These are phyloP conservation scores for Chlamydomonas reinhardtii DNA, from an alignment of 163 green algal species.

Conservation along the genomic window DNA sequence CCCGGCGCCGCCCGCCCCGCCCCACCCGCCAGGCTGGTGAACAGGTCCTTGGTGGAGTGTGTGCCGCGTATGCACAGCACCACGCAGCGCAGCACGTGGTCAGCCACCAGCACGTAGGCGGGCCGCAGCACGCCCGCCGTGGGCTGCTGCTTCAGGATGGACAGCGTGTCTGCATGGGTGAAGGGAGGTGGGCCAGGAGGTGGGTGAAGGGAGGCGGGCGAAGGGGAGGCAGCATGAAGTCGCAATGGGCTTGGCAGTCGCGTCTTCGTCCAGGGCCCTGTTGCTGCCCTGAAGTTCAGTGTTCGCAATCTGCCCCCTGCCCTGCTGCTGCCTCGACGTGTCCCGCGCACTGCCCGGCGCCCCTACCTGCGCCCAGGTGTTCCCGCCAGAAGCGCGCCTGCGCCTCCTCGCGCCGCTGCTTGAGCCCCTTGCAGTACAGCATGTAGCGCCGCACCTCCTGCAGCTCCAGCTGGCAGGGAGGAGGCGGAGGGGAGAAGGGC, in stretches of 20 bases:
- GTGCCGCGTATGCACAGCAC: conserved; percentile 88
- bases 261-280: too few relatives aligned
- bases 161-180: conserved; percentile 63
- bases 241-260: too few relatives aligned
- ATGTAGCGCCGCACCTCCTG: conserved; percentile 73
- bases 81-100: conserved; percentile 69
- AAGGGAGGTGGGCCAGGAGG: background rate
- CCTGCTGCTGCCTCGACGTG: too few relatives aligned
- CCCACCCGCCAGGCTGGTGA: conserved; percentile 86
- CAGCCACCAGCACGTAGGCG: conserved; percentile 80
- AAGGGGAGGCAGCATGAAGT: too few relatives aligned
- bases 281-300: too few relatives aligned
- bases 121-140: conserved; percentile 85
- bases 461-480: conserved; percentile 67
- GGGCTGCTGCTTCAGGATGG: conserved; percentile 62
- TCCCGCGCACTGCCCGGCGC: too few relatives aligned
- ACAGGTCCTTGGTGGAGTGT: conserved; percentile 86
- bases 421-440: conserved; percentile 83
- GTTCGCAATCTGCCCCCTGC: too few relatives aligned
- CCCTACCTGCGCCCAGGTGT: conserved; percentile 57
- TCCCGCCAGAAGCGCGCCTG: conserved; percentile 72
- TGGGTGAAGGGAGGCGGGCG: too few relatives aligned
- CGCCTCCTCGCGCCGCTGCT: conserved; percentile 64
- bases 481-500: background rate
- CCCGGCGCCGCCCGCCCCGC: too few relatives aligned